These are phyloP conservation scores for Aaosphaeria pasadenensis DNA, from an alignment of 2,329 filamentous ascomycete genomes.

Conservation along the genomic window DNA sequence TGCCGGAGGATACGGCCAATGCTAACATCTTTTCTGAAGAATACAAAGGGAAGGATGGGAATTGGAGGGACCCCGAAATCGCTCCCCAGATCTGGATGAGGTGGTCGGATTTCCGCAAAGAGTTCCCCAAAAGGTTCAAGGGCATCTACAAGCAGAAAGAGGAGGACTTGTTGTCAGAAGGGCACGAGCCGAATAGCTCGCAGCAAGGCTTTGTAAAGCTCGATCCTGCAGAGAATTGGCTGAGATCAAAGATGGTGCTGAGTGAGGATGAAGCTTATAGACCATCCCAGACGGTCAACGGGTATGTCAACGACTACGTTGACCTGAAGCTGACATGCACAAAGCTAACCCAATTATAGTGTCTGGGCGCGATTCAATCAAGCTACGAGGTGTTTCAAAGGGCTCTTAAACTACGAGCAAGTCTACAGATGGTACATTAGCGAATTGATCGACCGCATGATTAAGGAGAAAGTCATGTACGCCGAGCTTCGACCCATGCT, in stretches of 20 bases:
- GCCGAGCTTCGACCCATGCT: slow-evolving; percentile 70
- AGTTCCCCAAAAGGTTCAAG: slow-evolving; percentile 35
- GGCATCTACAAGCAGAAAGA: slow-evolving; percentile 7
- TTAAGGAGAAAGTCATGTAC: slow-evolving; percentile 65
- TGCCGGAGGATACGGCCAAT: slow-evolving; percentile 23
- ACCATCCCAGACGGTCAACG: slow-evolving; percentile 45
- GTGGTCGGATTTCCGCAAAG: slow-evolving; percentile 43
- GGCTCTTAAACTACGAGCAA: slow-evolving; percentile 64
- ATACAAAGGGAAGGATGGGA: slow-evolving; percentile 41
- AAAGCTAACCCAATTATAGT: slow-evolving; percentile 19
- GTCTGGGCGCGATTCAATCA: slow-evolving; percentile 64
- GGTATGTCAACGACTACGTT: slow-evolving; percentile 46
- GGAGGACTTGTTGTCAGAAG: not conserved
- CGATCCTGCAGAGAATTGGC: slow-evolving; percentile 48
- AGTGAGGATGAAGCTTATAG: slow-evolving; percentile 59
- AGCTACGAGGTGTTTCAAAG: slow-evolving; percentile 70
- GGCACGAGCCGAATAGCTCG: slow-evolving; percentile 8
- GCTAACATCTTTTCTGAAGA: slow-evolving; percentile 47
- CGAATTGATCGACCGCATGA: slow-evolving; percentile 59
- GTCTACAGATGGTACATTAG: slow-evolving; percentile 62
- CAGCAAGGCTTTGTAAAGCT: slow-evolving; percentile 12
- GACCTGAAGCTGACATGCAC: not conserved
- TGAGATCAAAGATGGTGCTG: slow-evolving; percentile 62
- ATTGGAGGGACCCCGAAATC: slow-evolving; percentile 15
- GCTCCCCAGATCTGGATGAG: slow-evolving; percentile 39